Evolutionary conservation across 1,284 basidiomycete species (phyloP), one percentile per base, ranked within the genome.

Genomic region (Cryptococcus jaspeensis): DNA sequence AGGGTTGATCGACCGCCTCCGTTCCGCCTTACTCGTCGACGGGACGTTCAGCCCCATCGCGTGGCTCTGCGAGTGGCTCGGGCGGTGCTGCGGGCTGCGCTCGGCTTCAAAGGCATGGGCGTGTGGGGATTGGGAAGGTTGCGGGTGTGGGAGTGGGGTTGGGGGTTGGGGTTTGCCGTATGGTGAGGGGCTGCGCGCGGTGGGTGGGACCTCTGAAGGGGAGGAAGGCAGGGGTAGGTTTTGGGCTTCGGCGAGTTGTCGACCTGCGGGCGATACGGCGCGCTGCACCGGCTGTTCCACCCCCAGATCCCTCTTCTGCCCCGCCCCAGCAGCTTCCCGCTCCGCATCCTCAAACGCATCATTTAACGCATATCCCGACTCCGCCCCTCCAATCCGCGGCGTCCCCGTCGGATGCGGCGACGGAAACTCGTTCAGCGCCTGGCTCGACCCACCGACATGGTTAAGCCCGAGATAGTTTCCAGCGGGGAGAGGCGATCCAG

Each of bases 1-100:
- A 0, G 78, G 78, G 56, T 78, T 79, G 68, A 79, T 79, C 0
- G 77, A 78, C 25, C 75, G 53, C 42, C 78, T 56, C 37, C 67
- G 62, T 15, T 75, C 75, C 0, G 75, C 74, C 58, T 71, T 73
- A 36, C 58, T 61, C 1, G 67, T 66, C 2, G 63, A 65, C 1
- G 74, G 72, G 5, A 76, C 72, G 42, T 66, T 66, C 25, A 79
- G 60, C 1, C 74, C 73, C 3, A 68, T 53, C 3, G 38, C 5
- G 25, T 46, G 35, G 39, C 41, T 57, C 32, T 54, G 46, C 18
- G 44, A 32, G 28, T 32, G 28, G 42, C 20, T n/a, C 44, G 32
- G 20, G 49, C 25, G 48, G 37, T 15, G 28, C 35, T 47, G 53
- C 28, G 28, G 15, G 45, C 16, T 47, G 45, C 8, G 39, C 50